Evolutionary conservation across 345 rosid species (phyloP).

Genomic region (Lagerstroemia speciosa): DNA sequence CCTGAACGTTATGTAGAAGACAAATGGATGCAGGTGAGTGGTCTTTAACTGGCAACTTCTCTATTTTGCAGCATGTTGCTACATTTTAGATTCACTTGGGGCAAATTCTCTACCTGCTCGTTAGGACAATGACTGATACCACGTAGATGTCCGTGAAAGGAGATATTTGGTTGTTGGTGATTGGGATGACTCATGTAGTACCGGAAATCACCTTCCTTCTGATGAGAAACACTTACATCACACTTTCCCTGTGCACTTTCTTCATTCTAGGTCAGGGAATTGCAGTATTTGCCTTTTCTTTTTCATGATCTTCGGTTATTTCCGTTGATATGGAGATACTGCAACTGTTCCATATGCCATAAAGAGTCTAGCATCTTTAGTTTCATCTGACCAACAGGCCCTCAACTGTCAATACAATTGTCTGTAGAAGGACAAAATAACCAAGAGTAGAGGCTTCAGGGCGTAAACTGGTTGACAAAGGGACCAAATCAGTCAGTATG

Average conservation of each 20-base stretch:
- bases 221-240: neutral
- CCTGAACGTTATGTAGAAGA: slow-evolving; percentile 74
- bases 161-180: too few species aligned
- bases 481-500: neutral
- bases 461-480: too few species aligned
- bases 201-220: too few species aligned
- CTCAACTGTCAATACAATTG: neutral
- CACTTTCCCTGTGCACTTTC: neutral
- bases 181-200: too few species aligned
- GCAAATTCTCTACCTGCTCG: too few species aligned
- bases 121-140: too few species aligned
- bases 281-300: neutral
- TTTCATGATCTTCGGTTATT: neutral
- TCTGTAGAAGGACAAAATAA: neutral
- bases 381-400: neutral
- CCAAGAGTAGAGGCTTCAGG: too few species aligned
- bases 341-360: neutral
- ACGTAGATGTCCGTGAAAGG: too few species aligned
- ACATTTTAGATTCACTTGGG: too few species aligned
- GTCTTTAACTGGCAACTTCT: neutral
- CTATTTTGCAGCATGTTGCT: too few species aligned
- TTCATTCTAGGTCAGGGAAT: neutral
- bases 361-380: neutral
- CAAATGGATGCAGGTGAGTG: slow-evolving; percentile 90
- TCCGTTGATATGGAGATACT: neutral